Conservation (phyloP, 805 yeast species). For the Yarrowia sp. region DNA sequence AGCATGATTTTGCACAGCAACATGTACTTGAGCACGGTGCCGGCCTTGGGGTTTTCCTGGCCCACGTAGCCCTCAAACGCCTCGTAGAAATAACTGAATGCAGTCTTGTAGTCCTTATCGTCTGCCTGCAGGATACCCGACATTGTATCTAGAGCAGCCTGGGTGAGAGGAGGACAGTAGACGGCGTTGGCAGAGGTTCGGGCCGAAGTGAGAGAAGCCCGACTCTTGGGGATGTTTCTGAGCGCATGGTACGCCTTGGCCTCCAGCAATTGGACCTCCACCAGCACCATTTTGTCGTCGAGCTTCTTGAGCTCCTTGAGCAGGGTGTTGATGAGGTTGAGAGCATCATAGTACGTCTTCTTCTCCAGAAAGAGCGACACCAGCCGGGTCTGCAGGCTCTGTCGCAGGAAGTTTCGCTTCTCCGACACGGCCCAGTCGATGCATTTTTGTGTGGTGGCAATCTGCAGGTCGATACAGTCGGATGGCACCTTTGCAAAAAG, state of each 20-base stretch:
- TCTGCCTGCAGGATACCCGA: conserved; percentile 95
- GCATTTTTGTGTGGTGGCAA: conserved; percentile 67
- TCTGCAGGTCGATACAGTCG: conserved; percentile 65
- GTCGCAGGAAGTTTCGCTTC: conserved; percentile 84
- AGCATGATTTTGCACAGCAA: conserved; percentile 90
- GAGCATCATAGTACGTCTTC: conserved; percentile 61
- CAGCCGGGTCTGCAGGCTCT: conserved; percentile 78
- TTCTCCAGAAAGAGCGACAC: conserved; percentile 70
- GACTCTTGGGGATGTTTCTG: conserved; percentile 84
- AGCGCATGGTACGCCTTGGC: conserved; percentile 86
- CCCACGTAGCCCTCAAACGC: conserved; percentile 87
- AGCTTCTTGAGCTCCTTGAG: conserved; percentile 84
- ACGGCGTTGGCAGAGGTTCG: conserved; percentile 97
- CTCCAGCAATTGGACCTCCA: conserved; percentile 92
- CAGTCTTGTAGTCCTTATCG: conserved; percentile 94
- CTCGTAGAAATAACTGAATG: conserved; percentile 91
- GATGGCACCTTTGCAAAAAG: conserved; percentile 58
- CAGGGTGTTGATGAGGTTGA: conserved; percentile 66
- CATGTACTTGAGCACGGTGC: conserved; percentile 86
- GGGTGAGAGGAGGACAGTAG: conserved; percentile 88
- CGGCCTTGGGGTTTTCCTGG: conserved; percentile 49
- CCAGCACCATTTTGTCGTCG: conserved; percentile 92
- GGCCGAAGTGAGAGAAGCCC: conserved; percentile 90
- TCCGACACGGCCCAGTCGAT: conserved; percentile 83
- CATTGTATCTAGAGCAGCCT: conserved; percentile 93